These are phyloP conservation scores for Phytophthora foliorum DNA, from an alignment of 352 stramenopile species.

Conservation along the genomic window DNA sequence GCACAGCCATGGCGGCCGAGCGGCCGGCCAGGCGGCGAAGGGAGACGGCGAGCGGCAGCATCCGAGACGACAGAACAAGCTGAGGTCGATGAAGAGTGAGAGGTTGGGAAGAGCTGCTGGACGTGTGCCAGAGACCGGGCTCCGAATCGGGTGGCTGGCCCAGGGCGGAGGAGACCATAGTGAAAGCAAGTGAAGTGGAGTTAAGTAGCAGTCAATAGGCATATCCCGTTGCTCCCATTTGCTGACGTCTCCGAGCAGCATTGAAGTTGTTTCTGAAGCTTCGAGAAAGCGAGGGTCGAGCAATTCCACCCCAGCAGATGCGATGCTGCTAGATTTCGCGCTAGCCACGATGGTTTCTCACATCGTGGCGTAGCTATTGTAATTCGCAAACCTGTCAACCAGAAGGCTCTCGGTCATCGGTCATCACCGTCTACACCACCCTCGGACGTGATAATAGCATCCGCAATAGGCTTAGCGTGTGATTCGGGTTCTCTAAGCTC, in stretches of 20 bases:
- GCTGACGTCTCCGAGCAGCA: no score
- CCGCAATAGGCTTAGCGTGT: constrained; percentile 3
- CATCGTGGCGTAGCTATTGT: no score
- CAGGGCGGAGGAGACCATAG: neutral
- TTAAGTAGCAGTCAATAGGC: no score
- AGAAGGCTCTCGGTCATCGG: constrained; percentile 1
- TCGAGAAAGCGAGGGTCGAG: no score
- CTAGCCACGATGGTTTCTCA: no score
- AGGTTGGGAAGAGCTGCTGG: neutral
- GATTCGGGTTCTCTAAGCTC: constrained; percentile 32
- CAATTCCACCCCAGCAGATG: no score
- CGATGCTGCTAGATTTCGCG: no score
- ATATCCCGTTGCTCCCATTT: no score
- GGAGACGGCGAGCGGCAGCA: constrained; percentile 45
- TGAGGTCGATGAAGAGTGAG: constrained; percentile 26
- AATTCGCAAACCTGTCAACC: no score
- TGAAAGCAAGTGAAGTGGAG: neutral
- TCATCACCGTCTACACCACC: constrained; percentile 10
- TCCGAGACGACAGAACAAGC: constrained; percentile 13
- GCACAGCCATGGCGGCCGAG: constrained; percentile 28
- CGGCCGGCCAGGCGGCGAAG: constrained; percentile 42
- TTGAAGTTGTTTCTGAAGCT: no score
- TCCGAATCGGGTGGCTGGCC: constrained; percentile 9
- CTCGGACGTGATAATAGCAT: neutral
- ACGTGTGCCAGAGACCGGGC: neutral